Conservation (phyloP, 2,329 filamentous ascomycete species). For the Aspergillus clavatus region DNA sequence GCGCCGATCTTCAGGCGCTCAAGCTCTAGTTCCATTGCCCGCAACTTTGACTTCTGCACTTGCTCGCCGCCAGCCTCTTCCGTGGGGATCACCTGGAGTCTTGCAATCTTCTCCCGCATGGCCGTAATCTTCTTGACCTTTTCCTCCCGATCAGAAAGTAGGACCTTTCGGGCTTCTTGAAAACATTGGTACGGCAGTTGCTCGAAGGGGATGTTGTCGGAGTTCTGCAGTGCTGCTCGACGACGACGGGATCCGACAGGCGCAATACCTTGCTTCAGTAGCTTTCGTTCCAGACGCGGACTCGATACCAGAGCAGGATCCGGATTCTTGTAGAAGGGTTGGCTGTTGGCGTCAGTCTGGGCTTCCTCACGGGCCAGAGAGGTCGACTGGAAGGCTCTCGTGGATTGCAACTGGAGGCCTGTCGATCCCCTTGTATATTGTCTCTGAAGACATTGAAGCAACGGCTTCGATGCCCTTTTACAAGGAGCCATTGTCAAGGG, state of each 20-base stretch:
- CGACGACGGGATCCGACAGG: slow-evolving; percentile 82
- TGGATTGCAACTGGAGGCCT: slow-evolving; percentile 31
- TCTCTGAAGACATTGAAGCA: slow-evolving; percentile 40
- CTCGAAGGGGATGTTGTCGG: slow-evolving; percentile 75
- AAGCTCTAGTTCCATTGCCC: slow-evolving; percentile 65
- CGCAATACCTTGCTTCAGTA: slow-evolving; percentile 63
- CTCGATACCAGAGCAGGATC: slow-evolving; percentile 67
- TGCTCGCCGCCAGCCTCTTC: slow-evolving; percentile 58
- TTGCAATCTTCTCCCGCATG: slow-evolving; percentile 64
- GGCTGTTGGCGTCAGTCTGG: slow-evolving; percentile 36
- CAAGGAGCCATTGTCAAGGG: slow-evolving; percentile 35
- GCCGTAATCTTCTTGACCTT: slow-evolving; percentile 70
- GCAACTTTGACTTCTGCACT: slow-evolving; percentile 62
- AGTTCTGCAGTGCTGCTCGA: slow-evolving; percentile 63
- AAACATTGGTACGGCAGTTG: slow-evolving; percentile 96
- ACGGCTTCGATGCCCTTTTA: slow-evolving; percentile 40
- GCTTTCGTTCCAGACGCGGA: slow-evolving; percentile 58
- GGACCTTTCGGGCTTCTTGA: slow-evolving; percentile 83
- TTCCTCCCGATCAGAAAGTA: slow-evolving; percentile 72
- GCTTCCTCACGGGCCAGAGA: slow-evolving; percentile 41
- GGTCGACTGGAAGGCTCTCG: slow-evolving; percentile 49
- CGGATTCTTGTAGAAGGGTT: slow-evolving; percentile 41
- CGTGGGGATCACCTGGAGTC: slow-evolving; percentile 56
- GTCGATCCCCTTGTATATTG: slow-evolving; percentile 31
- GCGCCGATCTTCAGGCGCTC: slow-evolving; percentile 81